Conservation (phyloP, 345 rosid genomes). For the Populus ilicifolia region DNA sequence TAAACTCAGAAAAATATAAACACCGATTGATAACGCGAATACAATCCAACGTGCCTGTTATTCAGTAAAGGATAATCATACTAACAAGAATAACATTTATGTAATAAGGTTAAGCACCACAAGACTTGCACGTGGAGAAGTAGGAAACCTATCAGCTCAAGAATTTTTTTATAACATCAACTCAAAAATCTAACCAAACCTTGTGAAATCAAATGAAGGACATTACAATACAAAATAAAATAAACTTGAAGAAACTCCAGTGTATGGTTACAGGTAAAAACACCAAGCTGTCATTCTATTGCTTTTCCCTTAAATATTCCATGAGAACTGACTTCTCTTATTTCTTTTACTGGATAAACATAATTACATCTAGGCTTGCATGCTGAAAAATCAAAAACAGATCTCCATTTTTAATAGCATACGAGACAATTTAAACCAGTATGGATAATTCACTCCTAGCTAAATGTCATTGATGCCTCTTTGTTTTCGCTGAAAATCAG, state of each 20-base stretch:
- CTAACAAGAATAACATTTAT: not conserved
- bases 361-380: not conserved
- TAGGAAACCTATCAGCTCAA: not conserved
- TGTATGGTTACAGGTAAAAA: not conserved
- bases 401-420: not conserved
- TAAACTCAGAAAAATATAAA: not conserved
- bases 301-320: not conserved
- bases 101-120: not conserved
- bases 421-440: not conserved
- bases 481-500: not conserved
- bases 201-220: not conserved
- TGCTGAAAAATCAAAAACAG: not conserved
- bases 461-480: not conserved
- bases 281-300: not conserved
- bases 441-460: not conserved
- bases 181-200: not conserved
- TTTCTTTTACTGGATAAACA: not conserved
- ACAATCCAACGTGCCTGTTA: not conserved
- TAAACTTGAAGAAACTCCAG: not conserved
- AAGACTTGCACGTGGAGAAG: not conserved
- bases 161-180: not conserved
- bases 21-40: not conserved
- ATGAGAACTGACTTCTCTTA: not conserved
- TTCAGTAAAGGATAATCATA: not conserved
- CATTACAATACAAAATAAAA: not conserved